Conservation (phyloP, 176 grass and related monocot species). For the Alloteropsis semialata region DNA sequence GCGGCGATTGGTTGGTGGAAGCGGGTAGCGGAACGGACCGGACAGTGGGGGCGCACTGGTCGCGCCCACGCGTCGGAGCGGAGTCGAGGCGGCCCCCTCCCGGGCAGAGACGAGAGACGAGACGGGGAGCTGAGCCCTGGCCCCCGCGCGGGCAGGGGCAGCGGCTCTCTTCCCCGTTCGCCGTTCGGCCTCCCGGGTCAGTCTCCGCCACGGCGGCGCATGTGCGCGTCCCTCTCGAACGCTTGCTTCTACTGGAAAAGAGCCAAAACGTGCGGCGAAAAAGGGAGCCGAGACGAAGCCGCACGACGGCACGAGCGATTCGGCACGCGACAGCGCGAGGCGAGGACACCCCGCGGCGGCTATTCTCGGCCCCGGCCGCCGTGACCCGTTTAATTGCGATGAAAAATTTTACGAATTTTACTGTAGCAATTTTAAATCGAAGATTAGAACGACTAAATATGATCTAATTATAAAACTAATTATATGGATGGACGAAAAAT, state of each 20-base stretch:
- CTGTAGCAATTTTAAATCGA: no score
- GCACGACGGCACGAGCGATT: not conserved
- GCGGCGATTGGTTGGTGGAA: constrained; percentile 1
- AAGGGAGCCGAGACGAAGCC: not conserved
- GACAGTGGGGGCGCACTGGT: not conserved
- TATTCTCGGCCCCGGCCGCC: not conserved
- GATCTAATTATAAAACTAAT: no score
- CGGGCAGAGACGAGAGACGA: not conserved
- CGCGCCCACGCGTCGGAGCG: not conserved
- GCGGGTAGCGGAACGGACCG: not conserved
- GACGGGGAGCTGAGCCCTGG: not conserved
- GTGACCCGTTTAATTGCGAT: no score
- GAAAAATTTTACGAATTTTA: no score
- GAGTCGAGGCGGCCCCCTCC: not conserved
- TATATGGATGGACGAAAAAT: no score
- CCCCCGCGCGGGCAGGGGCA: not conserved
- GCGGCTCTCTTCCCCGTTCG: not conserved
- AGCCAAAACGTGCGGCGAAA: constrained; percentile 22
- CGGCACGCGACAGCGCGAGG: not conserved
- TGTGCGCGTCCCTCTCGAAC: constrained; percentile 20
- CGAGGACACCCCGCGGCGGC: not conserved
- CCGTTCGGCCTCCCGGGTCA: not conserved
- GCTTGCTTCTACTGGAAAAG: not conserved
- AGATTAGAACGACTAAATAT: no score
- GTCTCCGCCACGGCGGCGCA: not conserved